These are phyloP conservation scores for Eucalyptus curtisii DNA, from an alignment of 345 rosid species.

Conservation along the genomic window DNA sequence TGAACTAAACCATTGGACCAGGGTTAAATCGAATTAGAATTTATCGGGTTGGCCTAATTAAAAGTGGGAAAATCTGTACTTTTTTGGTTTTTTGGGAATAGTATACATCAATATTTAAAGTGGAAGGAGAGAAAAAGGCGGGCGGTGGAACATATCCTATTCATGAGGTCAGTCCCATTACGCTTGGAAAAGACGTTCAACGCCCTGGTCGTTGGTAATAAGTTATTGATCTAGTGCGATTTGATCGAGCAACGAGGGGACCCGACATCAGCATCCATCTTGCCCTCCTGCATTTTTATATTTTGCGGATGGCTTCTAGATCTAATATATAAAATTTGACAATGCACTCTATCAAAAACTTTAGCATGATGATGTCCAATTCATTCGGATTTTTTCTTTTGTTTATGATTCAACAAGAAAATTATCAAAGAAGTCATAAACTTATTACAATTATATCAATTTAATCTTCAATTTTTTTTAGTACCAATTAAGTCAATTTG, in stretches of 20 bases:
- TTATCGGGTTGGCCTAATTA: not conserved
- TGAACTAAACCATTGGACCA: not conserved
- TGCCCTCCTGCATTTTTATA: not conserved
- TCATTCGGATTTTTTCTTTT: too few species aligned
- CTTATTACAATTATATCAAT: too few species aligned
- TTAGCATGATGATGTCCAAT: not conserved
- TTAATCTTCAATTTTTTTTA: rapidly evolving
- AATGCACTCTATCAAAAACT: not conserved
- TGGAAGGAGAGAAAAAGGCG: not conserved
- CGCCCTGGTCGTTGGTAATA: not conserved
- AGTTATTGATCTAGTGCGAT: not conserved
- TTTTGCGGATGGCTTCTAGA: not conserved
- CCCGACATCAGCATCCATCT: not conserved
- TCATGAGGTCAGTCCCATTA: not conserved
- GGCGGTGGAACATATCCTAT: not conserved
- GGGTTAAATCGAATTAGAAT: not conserved
- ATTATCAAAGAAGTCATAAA: not conserved
- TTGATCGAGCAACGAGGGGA: not conserved
- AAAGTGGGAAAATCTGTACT: not conserved
- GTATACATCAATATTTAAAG: not conserved
- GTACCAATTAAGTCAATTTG: not conserved
- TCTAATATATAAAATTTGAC: not conserved
- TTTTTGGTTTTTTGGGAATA: not conserved
- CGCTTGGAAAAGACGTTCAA: not conserved
- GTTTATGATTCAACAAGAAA: rapidly evolving